Conservation (phyloP, 2,329 filamentous ascomycete species). For the Hymenoscyphus fructigenus region DNA sequence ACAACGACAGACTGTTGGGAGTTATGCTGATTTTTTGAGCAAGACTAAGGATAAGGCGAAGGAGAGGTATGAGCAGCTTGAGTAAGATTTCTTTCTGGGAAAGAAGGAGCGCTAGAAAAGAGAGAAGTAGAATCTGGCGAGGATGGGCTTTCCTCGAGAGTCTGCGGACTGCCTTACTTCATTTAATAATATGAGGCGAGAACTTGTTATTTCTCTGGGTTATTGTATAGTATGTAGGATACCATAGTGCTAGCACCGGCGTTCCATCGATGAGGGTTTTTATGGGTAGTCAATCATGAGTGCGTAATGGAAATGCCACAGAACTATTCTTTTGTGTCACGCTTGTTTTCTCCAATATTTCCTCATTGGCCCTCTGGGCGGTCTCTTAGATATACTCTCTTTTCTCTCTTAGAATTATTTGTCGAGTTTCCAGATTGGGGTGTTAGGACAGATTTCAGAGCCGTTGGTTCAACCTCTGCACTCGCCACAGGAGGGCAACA, state of each 20-base stretch:
- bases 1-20: constrained; percentile 58
- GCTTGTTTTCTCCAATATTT: too few species aligned
- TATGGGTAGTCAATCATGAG: neutral
- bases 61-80: constrained; percentile 62
- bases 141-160: neutral
- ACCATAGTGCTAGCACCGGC: neutral
- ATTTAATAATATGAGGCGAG: neutral
- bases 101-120: neutral
- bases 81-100: neutral
- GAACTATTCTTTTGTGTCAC: too few species aligned
- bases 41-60: constrained; percentile 65
- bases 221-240: neutral
- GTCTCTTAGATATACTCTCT: too few species aligned
- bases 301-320: too few species aligned
- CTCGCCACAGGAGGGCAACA: too few species aligned
- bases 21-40: constrained; percentile 61
- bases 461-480: too few species aligned
- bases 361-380: too few species aligned
- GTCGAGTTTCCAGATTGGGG: too few species aligned
- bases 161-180: neutral
- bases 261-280: neutral
- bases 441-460: too few species aligned
- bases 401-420: too few species aligned
- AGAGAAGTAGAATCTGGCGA: neutral
- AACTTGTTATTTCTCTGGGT: neutral